Conservation (phyloP, 768 basidiomycete genomes). For the Trametes cingulata region DNA sequence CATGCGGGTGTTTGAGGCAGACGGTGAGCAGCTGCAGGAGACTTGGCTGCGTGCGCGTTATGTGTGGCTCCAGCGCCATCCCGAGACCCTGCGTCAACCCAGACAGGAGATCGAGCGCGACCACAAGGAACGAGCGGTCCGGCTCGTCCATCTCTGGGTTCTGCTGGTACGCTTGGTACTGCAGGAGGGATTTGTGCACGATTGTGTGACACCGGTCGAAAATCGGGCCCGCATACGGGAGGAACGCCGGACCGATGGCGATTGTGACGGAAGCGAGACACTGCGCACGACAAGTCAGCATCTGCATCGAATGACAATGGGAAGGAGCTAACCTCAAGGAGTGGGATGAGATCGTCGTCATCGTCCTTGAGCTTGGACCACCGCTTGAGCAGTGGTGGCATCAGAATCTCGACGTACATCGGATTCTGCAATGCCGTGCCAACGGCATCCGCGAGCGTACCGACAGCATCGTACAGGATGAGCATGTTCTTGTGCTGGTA, state of each 20-base stretch:
- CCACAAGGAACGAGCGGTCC: constrained; percentile 96
- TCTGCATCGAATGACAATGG: background rate
- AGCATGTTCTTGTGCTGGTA: constrained; percentile 99
- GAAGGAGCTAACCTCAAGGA: constrained; percentile 75
- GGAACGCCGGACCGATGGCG: constrained; percentile 88
- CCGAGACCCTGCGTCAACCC: constrained; percentile 95
- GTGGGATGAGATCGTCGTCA: constrained; percentile 89
- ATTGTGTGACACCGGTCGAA: constrained; percentile 90
- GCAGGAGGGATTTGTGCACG: constrained; percentile 77
- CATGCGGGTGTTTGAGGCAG: constrained; percentile 94
- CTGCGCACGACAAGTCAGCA: constrained; percentile 40
- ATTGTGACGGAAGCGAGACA: constrained; percentile 98
- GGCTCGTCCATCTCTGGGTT: constrained; percentile 93
- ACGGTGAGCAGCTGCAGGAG: constrained; percentile 80
- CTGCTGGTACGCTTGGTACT: constrained; percentile 86
- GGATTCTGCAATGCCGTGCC: constrained; percentile 85
- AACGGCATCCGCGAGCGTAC: constrained; percentile 96
- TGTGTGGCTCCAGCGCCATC: constrained; percentile 70
- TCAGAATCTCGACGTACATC: constrained; percentile 88
- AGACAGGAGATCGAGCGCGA: constrained; percentile 94
- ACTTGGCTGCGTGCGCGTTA: constrained; percentile 69
- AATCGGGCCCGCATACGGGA: constrained; percentile 85
- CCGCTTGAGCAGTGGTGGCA: constrained; percentile 89
- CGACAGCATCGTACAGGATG: constrained; percentile 98
- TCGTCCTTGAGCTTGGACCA: constrained; percentile 92